Evolutionary conservation across 768 basidiomycete species (phyloP), one percentile per base, ranked within the genome.

Genomic region (Mycena venus): DNA sequence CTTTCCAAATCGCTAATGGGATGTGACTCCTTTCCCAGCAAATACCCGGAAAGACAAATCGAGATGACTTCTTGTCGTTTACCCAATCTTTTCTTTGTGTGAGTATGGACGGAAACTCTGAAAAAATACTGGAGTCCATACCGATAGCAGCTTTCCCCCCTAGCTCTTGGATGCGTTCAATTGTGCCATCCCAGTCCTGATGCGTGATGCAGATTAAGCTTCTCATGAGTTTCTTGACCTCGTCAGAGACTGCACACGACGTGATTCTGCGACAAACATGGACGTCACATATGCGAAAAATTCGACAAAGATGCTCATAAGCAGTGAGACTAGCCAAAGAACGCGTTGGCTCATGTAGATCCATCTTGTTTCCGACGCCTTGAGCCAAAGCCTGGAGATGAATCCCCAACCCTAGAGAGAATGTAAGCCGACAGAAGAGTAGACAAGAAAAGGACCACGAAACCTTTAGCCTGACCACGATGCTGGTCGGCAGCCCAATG

Each of bases 11-110:
- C 14, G 31, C 68, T 7, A 34, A 14, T 0, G 80, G 78, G n/a
- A 81, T 81, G 17, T 40, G 59, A 47, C 79, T 79, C 27, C 51
- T 70, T 11, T 55, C 70, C 78, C 76, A 77, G 67, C 79, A 81
- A 1, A 81, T 74, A 0, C 53, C 78, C 0, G 29, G 29, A 10
- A 79, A 75, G 0, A 72, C 70, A 34, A 78, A 80, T 7, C 36
- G 42, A 29, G 70, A 70, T 0, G 6, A 2, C 1, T 51, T 34
- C 55, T 80, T 79, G 44, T 80, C 67, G 4, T 67, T 15, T 0
- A 80, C 42, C 78, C 79, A 80, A 31, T 78, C 79, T 79, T 12
- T 8, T 12, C 38, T 1, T 4, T 27, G n/a, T 14, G 2, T 51
- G 27, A 51, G 15, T n/a, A 49, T 6, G 27, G 32, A 47, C 12